These are phyloP conservation scores for Yamadazyma insecticola DNA, from an alignment of 805 yeast genomes.

Conservation along the genomic window DNA sequence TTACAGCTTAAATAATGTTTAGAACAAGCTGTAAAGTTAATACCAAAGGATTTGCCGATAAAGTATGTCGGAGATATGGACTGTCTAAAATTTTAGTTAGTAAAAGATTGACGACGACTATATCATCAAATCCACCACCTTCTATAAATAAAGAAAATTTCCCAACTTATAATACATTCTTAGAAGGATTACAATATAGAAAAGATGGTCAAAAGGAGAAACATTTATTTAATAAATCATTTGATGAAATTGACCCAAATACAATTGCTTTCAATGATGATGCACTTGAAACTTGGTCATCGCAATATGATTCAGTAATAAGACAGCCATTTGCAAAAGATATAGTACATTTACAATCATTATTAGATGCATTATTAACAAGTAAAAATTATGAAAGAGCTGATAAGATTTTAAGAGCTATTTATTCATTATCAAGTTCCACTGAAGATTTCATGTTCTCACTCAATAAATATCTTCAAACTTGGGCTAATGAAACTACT, in stretches of 20 bases:
- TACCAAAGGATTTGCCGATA: too few relatives aligned
- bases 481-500: slow-evolving; percentile 35
- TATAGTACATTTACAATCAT: slow-evolving; percentile 65
- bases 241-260: slow-evolving; percentile 8
- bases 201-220: slow-evolving; percentile 1
- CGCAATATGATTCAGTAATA: slow-evolving; percentile 36
- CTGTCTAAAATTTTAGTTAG: too few relatives aligned
- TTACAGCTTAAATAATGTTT: too few relatives aligned
- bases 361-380: slow-evolving; percentile 73
- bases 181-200: slow-evolving; percentile 1
- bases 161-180: slow-evolving; percentile 3
- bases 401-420: slow-evolving; percentile 56
- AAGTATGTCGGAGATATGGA: too few relatives aligned
- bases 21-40: too few relatives aligned
- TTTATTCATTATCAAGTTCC: slow-evolving; percentile 44
- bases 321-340: slow-evolving; percentile 49
- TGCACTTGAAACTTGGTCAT: slow-evolving; percentile 27
- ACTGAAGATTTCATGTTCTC: slow-evolving; percentile 55
- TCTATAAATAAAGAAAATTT: not conserved
- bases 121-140: too few relatives aligned
- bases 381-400: slow-evolving; percentile 68
- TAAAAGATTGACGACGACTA: too few relatives aligned
- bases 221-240: slow-evolving; percentile 4
- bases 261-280: slow-evolving; percentile 1
- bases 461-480: slow-evolving; percentile 58